Evolutionary conservation across 192 early-diverging fungal species (phyloP), one percentile per base, ranked within the genome.

Genomic region (Coemansia sp.): DNA sequence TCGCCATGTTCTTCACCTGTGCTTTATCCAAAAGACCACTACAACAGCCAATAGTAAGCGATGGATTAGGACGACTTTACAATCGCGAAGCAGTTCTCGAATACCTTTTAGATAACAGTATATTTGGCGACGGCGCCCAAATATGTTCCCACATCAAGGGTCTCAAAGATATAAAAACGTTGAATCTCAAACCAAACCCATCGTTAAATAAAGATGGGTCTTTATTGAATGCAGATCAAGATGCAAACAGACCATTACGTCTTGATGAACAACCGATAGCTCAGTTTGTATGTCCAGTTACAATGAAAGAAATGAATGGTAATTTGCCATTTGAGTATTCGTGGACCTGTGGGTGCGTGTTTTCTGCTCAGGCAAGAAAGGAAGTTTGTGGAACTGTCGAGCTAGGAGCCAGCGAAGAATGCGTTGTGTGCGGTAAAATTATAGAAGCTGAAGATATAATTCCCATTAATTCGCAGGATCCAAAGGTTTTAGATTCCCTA

Each of bases 61-160:
- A 78, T 42, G 63, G 46, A 8, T 67, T 89, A 4, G 89, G 89
- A 0, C 77, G 80, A 11, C 68, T 91, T 25, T 91, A 87, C 75
- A 89, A 88, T 61, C 85, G 86, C 50, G 81, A 82, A n/a, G 67
- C 80, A 0, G 50, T 90, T 28, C 49, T 90, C 0, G 77, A 84
- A 37, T 81, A 72, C 42, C 65, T 90, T 5, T 60, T 88, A 0
- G 64, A 61, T 19, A 68, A 68, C 39, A 75, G 48, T 20, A 61
- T 50, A 17, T 87, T 68, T 53, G 85, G 88, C 17, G 86, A 87
- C 43, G 82, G 72, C n/a, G 72, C 70, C 28, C 37, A 55, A 2
- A 79, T 81, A 10, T 67, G 67, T 41, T 55, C 61, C 6, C 83
- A 85, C 37, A 54, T 64, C 14, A 52, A 34, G 40, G 23, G 42